phyloP scores from a whole-genome alignment of 2,329 filamentous ascomycete genomes.

The Exophiala oligosperma region DNA sequence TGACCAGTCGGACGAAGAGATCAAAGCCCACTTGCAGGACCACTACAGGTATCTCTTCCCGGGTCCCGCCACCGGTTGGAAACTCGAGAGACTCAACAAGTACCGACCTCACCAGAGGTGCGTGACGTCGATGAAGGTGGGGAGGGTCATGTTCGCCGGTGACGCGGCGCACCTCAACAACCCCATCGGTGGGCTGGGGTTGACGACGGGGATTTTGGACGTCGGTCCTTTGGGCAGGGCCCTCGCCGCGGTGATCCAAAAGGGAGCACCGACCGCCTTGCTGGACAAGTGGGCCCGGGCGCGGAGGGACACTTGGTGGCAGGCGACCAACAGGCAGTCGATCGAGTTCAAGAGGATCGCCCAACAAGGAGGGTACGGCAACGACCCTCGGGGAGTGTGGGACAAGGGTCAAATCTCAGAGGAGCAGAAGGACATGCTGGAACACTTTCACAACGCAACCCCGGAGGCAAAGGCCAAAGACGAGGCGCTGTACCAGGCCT shows the following conservation, averaged over 20 bases:
- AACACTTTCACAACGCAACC: background rate
- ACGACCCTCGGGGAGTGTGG: too few species aligned
- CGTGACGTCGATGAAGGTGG: constrained; percentile 2
- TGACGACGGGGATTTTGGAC: constrained; percentile 64
- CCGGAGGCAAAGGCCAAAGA: constrained; percentile 1
- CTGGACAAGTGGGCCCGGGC: constrained; percentile 46
- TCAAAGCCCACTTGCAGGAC: constrained; percentile 12
- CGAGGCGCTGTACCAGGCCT: constrained; percentile 1
- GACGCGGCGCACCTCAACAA: constrained; percentile 39
- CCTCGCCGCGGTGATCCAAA: constrained; percentile 45
- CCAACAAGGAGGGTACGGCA: background rate
- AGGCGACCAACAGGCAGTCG: background rate
- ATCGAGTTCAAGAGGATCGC: constrained; percentile 12
- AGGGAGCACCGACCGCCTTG: constrained; percentile 34
- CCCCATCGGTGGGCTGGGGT: constrained; percentile 59
- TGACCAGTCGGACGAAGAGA: constrained; percentile 30
- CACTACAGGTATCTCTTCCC: constrained; percentile 22
- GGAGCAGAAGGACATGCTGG: background rate
- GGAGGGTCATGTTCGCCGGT: constrained; percentile 11
- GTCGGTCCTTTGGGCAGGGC: constrained; percentile 62
- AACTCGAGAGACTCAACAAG: constrained; percentile 2
- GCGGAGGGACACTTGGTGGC: constrained; percentile 39
- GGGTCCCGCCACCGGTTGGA: constrained; percentile 14
- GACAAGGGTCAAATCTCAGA: too few species aligned
- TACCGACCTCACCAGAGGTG: constrained; percentile 17